phyloP scores from a whole-genome alignment of 2,329 filamentous ascomycete species.

The Blastomyces percursus region DNA sequence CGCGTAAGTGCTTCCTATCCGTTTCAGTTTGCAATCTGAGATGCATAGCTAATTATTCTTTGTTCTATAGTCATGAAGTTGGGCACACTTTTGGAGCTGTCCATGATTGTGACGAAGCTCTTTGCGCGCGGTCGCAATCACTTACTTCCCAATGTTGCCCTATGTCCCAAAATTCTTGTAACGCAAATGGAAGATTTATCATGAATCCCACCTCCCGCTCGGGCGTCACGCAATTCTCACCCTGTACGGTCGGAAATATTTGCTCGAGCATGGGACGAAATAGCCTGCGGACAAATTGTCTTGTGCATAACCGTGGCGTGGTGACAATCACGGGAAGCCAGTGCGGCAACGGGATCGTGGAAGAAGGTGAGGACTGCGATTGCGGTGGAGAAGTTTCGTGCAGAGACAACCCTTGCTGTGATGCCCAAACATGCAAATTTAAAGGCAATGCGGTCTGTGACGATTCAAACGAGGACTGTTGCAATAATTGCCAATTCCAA shows the following conservation, averaged over 20 bases:
- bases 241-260: conserved; percentile 85
- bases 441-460: conserved; percentile 63
- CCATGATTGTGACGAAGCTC: conserved; percentile 69
- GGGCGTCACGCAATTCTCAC: conserved; percentile 68
- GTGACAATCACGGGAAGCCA: conserved; percentile 69
- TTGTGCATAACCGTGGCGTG: conserved; percentile 77
- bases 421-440: conserved; percentile 79
- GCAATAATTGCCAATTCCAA: conserved; percentile 34
- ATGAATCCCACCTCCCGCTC: conserved; percentile 86
- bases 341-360: conserved; percentile 96
- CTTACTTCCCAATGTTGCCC: conserved; percentile 68
- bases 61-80: conserved; percentile 53
- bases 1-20: conserved; percentile 38
- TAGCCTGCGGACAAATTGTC: conserved; percentile 63
- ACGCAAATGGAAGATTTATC: conserved; percentile 70
- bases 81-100: conserved; percentile 92
- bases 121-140: conserved; percentile 55
- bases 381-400: conserved; percentile 71
- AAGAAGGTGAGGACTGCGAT: conserved; percentile 88
- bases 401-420: conserved; percentile 66
- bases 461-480: conserved; percentile 41
- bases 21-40: background rate
- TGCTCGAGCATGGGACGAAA: conserved; percentile 73
- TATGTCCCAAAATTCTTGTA: conserved; percentile 53
- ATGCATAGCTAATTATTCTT: background rate